Base-by-base conservation (phyloP, 2,329 filamentous ascomycete genomes). In the Sphaerulina populicola region DNA sequence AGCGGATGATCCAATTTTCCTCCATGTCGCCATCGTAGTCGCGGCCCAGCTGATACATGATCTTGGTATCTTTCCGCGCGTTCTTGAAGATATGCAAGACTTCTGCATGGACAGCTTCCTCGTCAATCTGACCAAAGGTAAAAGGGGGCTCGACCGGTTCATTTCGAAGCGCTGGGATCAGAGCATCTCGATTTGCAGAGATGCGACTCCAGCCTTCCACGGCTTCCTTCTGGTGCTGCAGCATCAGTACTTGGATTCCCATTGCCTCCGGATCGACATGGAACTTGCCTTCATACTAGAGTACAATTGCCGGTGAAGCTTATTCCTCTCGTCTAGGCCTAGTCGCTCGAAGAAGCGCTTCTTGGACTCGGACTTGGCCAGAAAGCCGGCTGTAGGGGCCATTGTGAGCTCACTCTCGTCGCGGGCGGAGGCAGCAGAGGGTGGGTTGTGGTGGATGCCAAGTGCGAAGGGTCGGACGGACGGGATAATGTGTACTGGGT, bases 1-100 rank as follows among this genome's bases (percentile, higher is more conserved):
- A 75, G 23, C 68, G 64, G 15, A 72, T 72, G 33, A 74, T 70
- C 72, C 72, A 74, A 51, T 74, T 75, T 37, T 66, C 67, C n/a
- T 66, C 64, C 12, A 64, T 63, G 43, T 67, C 67, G 23, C 58
- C 59, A 40, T 66, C 67, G 29, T 53, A 54, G 44, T 69, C 70
- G 29, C 61, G 62, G 9, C 71, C 72, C 44, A 65, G 59, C 9
- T 69, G 63, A 49, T 73, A 75, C 54, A 68, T 69, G 2, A 63
- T 60, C 39, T 56, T 64, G 4, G 72, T 73, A 6, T 66, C 59
- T 1, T 56, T 53, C 10, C 65, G 62, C 12, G 71, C 68, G 14
- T 58, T 54, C 8, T 60, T 56, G 53, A 68, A 72, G 15, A 74
- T 67, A 27, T 59, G 61, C 51, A 71, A 38, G 35, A 72, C 66